phyloP scores from a whole-genome alignment of 257 asterid genomes.

The Gardenia jasminoides region DNA sequence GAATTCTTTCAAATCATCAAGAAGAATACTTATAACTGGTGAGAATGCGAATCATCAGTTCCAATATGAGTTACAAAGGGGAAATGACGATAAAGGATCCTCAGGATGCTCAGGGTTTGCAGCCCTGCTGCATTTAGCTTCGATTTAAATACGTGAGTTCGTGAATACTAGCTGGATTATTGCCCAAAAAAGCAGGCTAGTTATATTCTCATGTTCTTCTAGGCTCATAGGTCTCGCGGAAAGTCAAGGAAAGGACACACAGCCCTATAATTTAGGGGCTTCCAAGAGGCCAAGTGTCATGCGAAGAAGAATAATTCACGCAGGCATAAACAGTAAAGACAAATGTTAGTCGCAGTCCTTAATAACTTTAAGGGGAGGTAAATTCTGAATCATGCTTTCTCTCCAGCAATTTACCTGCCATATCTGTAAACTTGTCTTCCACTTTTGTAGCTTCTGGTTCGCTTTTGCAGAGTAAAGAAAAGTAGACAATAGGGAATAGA shows the following conservation, averaged over 20 bases:
- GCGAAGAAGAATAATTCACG: constrained; percentile 12
- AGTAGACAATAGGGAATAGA: constrained; percentile 15
- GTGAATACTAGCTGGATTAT: not conserved
- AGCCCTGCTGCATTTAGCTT: not conserved
- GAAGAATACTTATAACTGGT: no score
- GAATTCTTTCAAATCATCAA: no score
- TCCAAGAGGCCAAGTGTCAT: constrained; percentile 9
- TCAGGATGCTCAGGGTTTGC: not conserved
- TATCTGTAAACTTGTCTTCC: constrained; percentile 36
- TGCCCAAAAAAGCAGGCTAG: no score
- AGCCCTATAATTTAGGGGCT: not conserved
- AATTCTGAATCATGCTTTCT: constrained; percentile 26
- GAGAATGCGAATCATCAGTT: no score
- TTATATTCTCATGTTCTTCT: not conserved
- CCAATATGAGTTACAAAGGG: no score
- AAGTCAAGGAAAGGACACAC: constrained; percentile 6
- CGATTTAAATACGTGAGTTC: not conserved
- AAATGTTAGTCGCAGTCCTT: constrained; percentile 24
- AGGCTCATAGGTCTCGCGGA: not conserved
- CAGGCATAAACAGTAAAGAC: constrained; percentile 15
- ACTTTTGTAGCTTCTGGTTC: constrained; percentile 27
- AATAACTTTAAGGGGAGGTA: constrained; percentile 3
- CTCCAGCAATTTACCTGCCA: constrained; percentile 23
- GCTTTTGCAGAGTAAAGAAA: constrained; percentile 16
- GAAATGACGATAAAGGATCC: not conserved